Conservation (phyloP, 208 protist genomes). For the Kentomonas sorsogonicus region DNA sequence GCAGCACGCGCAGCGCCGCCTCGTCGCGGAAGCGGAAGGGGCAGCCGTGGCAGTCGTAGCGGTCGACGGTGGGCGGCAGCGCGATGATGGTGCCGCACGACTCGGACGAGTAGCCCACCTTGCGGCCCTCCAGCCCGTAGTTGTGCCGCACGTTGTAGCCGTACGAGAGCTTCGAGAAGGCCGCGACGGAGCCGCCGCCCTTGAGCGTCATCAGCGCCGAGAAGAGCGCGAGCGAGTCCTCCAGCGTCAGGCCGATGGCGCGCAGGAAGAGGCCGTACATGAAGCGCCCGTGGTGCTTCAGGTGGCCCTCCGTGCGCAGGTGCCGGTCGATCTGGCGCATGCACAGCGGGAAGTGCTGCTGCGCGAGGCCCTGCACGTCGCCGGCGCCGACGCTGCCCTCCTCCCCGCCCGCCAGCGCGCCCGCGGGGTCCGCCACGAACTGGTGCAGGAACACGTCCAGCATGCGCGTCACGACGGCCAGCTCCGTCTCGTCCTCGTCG, state of each 20-base stretch:
- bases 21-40: constrained; percentile 86
- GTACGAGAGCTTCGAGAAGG: constrained; percentile 82
- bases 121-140: constrained; percentile 90
- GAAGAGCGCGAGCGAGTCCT: constrained; percentile 84
- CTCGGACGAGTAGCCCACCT: constrained; percentile 82
- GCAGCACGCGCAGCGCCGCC: constrained; percentile 44
- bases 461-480: constrained; percentile 74
- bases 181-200: constrained; percentile 61
- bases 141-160: constrained; percentile 90
- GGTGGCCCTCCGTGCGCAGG: constrained; percentile 73
- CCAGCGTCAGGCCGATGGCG: constrained; percentile 79
- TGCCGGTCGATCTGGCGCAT: constrained; percentile 85
- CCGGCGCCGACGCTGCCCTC: constrained; percentile 48
- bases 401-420: constrained; percentile 47
- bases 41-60: constrained; percentile 88
- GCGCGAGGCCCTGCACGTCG: constrained; percentile 73
- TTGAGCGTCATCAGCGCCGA: constrained; percentile 80
- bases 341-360: constrained; percentile 88
- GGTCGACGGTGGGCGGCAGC: constrained; percentile 75
- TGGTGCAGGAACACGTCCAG: constrained; percentile 79
- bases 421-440: constrained; percentile 65
- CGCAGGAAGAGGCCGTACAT: constrained; percentile 89
- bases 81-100: constrained; percentile 76
- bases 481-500: constrained; percentile 47
- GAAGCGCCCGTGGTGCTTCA: constrained; percentile 89